These are phyloP conservation scores for Cymbopogon flexuosus DNA, from an alignment of 202 grass and related monocot species.

Conservation along the genomic window DNA sequence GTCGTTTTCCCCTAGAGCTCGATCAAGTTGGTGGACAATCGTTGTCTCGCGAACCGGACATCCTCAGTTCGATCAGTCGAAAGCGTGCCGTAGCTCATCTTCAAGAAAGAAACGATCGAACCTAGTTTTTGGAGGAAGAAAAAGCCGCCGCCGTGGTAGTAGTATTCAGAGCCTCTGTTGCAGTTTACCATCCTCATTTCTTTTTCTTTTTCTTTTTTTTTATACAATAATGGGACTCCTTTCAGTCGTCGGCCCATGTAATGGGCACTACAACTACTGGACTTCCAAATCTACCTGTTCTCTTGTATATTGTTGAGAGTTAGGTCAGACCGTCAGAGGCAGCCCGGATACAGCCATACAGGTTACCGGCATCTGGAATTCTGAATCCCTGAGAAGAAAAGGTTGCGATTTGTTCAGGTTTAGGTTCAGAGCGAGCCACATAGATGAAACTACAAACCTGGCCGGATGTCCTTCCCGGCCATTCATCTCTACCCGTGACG, in stretches of 20 bases:
- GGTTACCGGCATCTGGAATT: not conserved
- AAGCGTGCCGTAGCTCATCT: not conserved
- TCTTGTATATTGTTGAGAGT: conserved; percentile 18
- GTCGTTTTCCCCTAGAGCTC: not conserved
- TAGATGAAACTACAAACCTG: too few relatives aligned
- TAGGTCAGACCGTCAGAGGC: not conserved
- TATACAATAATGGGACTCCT: not conserved
- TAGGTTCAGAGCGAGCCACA: not conserved
- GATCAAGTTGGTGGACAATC: conserved; percentile 18
- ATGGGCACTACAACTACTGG: not conserved
- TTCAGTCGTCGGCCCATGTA: not conserved
- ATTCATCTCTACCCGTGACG: not conserved
- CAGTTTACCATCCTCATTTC: not conserved
- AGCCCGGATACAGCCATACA: not conserved
- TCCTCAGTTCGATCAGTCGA: not conserved
- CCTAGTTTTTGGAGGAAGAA: not conserved
- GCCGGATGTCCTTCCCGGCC: not conserved
- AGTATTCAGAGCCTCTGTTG: conserved; percentile 14
- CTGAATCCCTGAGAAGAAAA: not conserved
- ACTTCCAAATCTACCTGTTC: not conserved
- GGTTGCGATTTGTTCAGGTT: not conserved
- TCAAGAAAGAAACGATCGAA: not conserved
- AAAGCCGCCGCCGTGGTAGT: not conserved
- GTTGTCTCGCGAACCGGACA: conserved; percentile 22
- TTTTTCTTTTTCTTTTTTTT: too few relatives aligned